Base-by-base conservation (phyloP, 2,329 filamentous ascomycete genomes). In the Venturia effusa region DNA sequence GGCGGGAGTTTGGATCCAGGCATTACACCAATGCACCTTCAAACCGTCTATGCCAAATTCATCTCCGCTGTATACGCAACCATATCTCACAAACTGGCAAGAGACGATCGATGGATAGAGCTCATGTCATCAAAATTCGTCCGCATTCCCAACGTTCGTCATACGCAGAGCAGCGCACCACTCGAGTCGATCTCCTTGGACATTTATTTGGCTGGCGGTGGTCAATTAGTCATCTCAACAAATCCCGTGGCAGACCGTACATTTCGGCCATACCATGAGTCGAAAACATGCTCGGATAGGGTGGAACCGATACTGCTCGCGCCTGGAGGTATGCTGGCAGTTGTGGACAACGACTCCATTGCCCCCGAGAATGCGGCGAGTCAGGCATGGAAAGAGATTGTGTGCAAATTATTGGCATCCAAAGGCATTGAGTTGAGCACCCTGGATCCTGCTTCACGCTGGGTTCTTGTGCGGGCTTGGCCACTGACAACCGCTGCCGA, bases 181-280 rank as follows among this genome's bases (percentile, higher is more conserved):
- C 11, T 57, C 5, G 22, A n/a, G n/a, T 57, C 15, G 15, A 13
- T 48, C 30, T 41, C 62, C 37, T 11, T 64, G 54, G 63, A 64
- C 24, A 39, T 55, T 15, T 55, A 61, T 48, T 17, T 64, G 30
- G 48, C 59, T 15, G 64, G 40, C 30, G 45, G 45, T 40, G 63
- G 63, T 17, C 39, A 34, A 39, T 34, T 64, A 8, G 59, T 64
- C n/a, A 51, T 64, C 13, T 51, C 59, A 2, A 63, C 59, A 15
- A 43, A 39, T n/a, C 22, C 43, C 10, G 39, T 17, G 13, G 63
- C 40, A 24, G 34, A 55, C 30, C 51, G 19, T n/a, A 24, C 41
- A 17, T 39, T 57, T 10, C 59, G 22, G 22, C 43, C 61, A 59
- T 57, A 62, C 30, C 7, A 40, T 15, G n/a, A 55, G 11, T 57